Evolutionary conservation across 2,329 filamentous ascomycete genomes (phyloP).

Genomic region (Fusarium nanum): DNA sequence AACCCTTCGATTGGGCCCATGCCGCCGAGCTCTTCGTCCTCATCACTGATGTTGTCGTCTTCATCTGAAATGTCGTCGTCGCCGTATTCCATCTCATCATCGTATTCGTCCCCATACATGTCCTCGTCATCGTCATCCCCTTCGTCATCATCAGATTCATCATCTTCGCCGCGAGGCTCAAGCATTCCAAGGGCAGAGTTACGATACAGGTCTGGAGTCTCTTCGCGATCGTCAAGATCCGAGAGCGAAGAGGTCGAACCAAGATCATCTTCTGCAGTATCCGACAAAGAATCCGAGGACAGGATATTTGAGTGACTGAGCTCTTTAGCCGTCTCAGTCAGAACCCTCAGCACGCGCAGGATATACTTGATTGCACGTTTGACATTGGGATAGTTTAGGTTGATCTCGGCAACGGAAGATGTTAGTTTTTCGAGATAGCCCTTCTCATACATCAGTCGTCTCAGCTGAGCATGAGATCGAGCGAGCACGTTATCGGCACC

Average conservation of each 20-base stretch:
- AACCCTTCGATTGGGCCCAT: slow-evolving; percentile 88
- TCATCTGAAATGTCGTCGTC: slow-evolving; percentile 86
- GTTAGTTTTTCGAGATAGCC: slow-evolving; percentile 91
- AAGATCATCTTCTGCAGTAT: slow-evolving; percentile 84
- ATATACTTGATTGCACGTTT: slow-evolving; percentile 98
- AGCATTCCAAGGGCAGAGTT: slow-evolving; percentile 97
- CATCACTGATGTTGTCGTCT: slow-evolving; percentile 89
- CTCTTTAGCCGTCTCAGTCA: slow-evolving; percentile 88
- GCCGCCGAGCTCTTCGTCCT: slow-evolving; percentile 83
- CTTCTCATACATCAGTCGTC: slow-evolving; percentile 98
- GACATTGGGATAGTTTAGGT: slow-evolving; percentile 91
- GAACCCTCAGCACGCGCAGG: slow-evolving; percentile 84
- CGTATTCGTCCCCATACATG: slow-evolving; percentile 92
- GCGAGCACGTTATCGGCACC: slow-evolving; percentile 54
- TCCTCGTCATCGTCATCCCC: slow-evolving; percentile 84
- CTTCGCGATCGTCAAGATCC: slow-evolving; percentile 86
- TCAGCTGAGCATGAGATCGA: slow-evolving; percentile 82
- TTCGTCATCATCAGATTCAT: slow-evolving; percentile 81
- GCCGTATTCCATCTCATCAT: slow-evolving; percentile 91
- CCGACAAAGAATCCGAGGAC: slow-evolving; percentile 72
- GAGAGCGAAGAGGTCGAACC: slow-evolving; percentile 89
- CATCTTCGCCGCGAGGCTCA: slow-evolving; percentile 83
- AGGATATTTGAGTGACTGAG: slow-evolving; percentile 86
- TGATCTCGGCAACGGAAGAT: slow-evolving; percentile 91
- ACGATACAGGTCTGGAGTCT: slow-evolving; percentile 96